These are phyloP conservation scores for Gossypium bickii DNA, from an alignment of 345 rosid genomes.

Conservation along the genomic window DNA sequence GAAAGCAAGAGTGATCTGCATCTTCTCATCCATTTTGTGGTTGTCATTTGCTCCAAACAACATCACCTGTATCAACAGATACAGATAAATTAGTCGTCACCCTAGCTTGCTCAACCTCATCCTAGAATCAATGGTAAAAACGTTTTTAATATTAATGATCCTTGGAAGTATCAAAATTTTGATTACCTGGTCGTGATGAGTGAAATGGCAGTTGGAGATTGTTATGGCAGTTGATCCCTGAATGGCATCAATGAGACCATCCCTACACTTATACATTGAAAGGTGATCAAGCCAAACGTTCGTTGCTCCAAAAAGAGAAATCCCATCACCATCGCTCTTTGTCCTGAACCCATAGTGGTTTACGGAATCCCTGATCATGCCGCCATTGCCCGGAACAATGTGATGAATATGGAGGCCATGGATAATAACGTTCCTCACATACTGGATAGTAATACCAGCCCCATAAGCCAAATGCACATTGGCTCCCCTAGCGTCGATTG, in stretches of 20 bases:
- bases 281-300: slow-evolving; percentile 79
- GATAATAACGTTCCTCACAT: slow-evolving; percentile 52
- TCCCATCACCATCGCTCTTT: slow-evolving; percentile 73
- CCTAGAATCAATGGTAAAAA: not conserved
- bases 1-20: slow-evolving; percentile 36
- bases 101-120: not conserved
- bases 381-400: slow-evolving; percentile 39
- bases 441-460: slow-evolving; percentile 63
- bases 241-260: slow-evolving; percentile 73
- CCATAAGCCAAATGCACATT: slow-evolving; percentile 56
- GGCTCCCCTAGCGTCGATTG: slow-evolving; percentile 74
- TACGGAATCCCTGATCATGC: slow-evolving; percentile 51
- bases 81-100: not conserved
- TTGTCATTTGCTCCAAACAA: slow-evolving; percentile 36
- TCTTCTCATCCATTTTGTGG: slow-evolving; percentile 40
- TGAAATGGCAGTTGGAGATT: slow-evolving; percentile 75
- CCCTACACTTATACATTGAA: slow-evolving; percentile 55
- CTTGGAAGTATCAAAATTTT: not conserved
- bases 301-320: slow-evolving; percentile 59
- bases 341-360: slow-evolving; percentile 58
- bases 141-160: too few species aligned
- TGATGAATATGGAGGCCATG: slow-evolving; percentile 63
- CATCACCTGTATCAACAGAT: slow-evolving; percentile 29
- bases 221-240: slow-evolving; percentile 65
- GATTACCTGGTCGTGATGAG: slow-evolving; percentile 67